A percentile compares a stretch with the other conserved stretches of the same genome.
phyloP scores from a whole-genome alignment of 768 basidiomycete species.

The Boletus reticuloceps region DNA sequence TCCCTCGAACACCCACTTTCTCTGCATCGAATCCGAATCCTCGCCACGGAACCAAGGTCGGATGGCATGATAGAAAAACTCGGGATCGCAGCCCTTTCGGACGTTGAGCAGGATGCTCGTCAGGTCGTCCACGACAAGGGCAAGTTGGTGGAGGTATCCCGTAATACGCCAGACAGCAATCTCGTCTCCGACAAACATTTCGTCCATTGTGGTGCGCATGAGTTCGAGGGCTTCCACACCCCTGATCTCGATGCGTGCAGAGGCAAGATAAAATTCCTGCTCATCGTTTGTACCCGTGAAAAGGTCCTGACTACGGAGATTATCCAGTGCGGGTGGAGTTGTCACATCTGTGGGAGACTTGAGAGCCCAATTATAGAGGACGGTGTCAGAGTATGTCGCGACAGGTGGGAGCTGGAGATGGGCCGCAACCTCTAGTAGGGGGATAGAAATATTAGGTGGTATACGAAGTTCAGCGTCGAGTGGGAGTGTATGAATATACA shows the following conservation, averaged over 20 bases:
- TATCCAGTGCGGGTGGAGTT: conserved; percentile 44
- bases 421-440: conserved; percentile 66
- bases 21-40: conserved; percentile 45
- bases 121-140: conserved; percentile 63
- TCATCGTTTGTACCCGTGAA: conserved; percentile 84
- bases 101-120: conserved; percentile 58
- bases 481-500: conserved; percentile 70
- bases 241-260: conserved; percentile 81
- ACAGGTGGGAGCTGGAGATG: conserved; percentile 82
- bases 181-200: conserved; percentile 75
- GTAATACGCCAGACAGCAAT: conserved; percentile 63
- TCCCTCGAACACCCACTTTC: conserved; percentile 62
- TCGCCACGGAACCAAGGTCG: conserved; percentile 82
- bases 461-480: conserved; percentile 53
- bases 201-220: conserved; percentile 86
- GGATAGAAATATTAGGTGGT: conserved; percentile 68
- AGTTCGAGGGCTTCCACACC: conserved; percentile 83
- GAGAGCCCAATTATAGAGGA: conserved; percentile 80
- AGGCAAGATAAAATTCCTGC: conserved; percentile 83
- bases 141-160: conserved; percentile 61
- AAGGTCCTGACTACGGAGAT: conserved; percentile 60
- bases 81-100: conserved; percentile 68
- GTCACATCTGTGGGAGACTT: conserved; percentile 25
- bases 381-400: conserved; percentile 88
- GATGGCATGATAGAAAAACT: conserved; percentile 66